Percentiles rank a stretch among this genome's conserved stretches.
phyloP scores from a whole-genome alignment of 1,284 basidiomycete genomes.

The Mycena sp. region DNA sequence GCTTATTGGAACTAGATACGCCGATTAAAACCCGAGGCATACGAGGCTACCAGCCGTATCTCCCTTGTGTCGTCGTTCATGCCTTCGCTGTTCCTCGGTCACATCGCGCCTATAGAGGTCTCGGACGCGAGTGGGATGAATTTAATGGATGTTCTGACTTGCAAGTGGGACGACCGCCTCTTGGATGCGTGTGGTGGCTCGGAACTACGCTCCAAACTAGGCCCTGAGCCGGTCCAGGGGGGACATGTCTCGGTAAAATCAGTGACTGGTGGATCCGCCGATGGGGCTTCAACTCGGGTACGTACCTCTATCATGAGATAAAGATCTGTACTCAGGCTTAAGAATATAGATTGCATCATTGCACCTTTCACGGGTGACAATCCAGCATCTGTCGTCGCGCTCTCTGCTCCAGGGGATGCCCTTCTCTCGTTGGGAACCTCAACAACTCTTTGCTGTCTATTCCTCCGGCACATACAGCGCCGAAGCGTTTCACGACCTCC shows the following conservation, averaged over 20 bases:
- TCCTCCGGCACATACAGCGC: slow-evolving; percentile 65
- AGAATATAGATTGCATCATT: slow-evolving; percentile 75
- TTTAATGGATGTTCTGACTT: slow-evolving; percentile 76
- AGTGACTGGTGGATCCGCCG: slow-evolving; percentile 77
- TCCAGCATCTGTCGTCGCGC: slow-evolving; percentile 85
- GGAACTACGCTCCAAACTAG: slow-evolving; percentile 77
- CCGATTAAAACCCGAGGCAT: slow-evolving; percentile 65
- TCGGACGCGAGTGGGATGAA: slow-evolving; percentile 95
- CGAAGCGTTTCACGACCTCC: slow-evolving; percentile 77
- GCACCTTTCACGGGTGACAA: slow-evolving; percentile 94
- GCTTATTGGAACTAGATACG: slow-evolving; percentile 56
- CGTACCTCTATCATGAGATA: slow-evolving; percentile 24
- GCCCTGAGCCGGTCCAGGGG: slow-evolving; percentile 83
- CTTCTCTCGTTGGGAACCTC: slow-evolving; percentile 93
- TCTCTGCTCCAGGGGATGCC: slow-evolving; percentile 86
- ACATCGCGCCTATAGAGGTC: slow-evolving; percentile 75
- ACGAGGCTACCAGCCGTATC: slow-evolving; percentile 74
- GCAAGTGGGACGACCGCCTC: slow-evolving; percentile 74
- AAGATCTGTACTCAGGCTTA: no score
- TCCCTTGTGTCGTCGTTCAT: slow-evolving; percentile 88
- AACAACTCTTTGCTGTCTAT: slow-evolving; percentile 88
- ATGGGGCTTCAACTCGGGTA: slow-evolving; percentile 81
- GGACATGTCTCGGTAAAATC: slow-evolving; percentile 72
- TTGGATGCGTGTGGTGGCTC: slow-evolving; percentile 71
- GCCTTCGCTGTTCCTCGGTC: slow-evolving; percentile 80